Base-by-base conservation (phyloP, 352 stramenopile species). In the Albugo laibachii region DNA sequence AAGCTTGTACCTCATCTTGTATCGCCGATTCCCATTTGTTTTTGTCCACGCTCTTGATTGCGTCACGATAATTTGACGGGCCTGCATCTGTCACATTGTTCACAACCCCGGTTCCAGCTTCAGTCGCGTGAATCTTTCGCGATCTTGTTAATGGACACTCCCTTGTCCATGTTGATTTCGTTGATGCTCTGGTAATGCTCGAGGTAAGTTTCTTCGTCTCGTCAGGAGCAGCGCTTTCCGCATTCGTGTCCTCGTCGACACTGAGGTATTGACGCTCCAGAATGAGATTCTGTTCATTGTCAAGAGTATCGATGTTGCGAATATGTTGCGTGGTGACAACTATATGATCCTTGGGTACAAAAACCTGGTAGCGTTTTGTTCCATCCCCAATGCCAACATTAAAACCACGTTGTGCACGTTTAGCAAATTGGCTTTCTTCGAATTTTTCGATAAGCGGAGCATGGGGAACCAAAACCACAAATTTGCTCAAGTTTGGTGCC, bases 331-430 rank as follows among this genome's bases (percentile, higher is more conserved):
- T 62, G 1, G 37, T 46, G 0, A 55, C 10, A n/a, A n/a, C n/a
- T n/a, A n/a, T n/a, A n/a, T 24, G 31, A 11, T 52, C 41, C 18
- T 53, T 43, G 0, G 41, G 47, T 14, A 62, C 13, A 38, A 56
- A 62, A 1, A 62, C 56, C 14, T 39, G 21, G 34, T 56, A 62
- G 0, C 39, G 39, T 13, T 62, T 62, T 11, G 47, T 59, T 4
- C 54, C 47, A 8, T 47, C 41, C 14, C 48, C 21, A 2, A 44
- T 51, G 0, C 52, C 58, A 5, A 44, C 55, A 13, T 55, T 53
- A 18, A 52, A 51, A 3, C 19, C 53, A 0, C 18, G 8, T 31
- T 62, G 21, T 0, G 21, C 44, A 42, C 45, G 10, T 53, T 16
- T 14, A 41, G 36, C 14, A 14, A 16, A 41, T 16, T 14, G 16